These are phyloP conservation scores for Chlorencoelia australis DNA, from an alignment of 2,329 filamentous ascomycete species.

Conservation along the genomic window DNA sequence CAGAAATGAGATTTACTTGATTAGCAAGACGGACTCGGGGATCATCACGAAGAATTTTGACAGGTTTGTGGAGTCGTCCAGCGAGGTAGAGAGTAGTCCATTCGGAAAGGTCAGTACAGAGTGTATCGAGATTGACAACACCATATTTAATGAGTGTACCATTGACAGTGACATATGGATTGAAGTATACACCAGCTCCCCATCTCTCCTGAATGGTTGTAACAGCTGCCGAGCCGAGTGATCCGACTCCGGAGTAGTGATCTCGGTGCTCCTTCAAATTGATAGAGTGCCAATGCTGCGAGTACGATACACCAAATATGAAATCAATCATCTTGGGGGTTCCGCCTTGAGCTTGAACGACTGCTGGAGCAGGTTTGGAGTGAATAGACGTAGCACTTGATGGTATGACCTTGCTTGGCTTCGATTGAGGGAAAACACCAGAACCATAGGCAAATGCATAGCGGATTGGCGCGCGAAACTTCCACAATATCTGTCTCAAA, in stretches of 20 bases:
- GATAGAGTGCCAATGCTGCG: slow-evolving; percentile 92
- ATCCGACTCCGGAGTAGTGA: slow-evolving; percentile 82
- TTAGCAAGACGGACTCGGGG: slow-evolving; percentile 87
- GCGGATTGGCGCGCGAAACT: slow-evolving; percentile 85
- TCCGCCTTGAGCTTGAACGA: slow-evolving; percentile 76
- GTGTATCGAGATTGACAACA: slow-evolving; percentile 85
- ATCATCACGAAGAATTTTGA: slow-evolving; percentile 94
- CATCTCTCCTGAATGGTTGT: slow-evolving; percentile 77
- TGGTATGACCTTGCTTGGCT: slow-evolving; percentile 36
- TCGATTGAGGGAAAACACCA: slow-evolving; percentile 79
- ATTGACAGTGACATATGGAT: slow-evolving; percentile 89
- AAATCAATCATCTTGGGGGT: slow-evolving; percentile 97
- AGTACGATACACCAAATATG: slow-evolving; percentile 89
- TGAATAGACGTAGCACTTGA: slow-evolving; percentile 57
- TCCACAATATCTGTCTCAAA: slow-evolving; percentile 75
- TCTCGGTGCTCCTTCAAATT: slow-evolving; percentile 82
- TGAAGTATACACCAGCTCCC: slow-evolving; percentile 95
- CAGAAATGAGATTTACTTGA: slow-evolving; percentile 89
- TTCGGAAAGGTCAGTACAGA: slow-evolving; percentile 74
- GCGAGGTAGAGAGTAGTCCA: slow-evolving; percentile 98
- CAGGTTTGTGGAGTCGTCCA: slow-evolving; percentile 89
- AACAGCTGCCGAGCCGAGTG: slow-evolving; percentile 74
- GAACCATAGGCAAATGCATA: slow-evolving; percentile 98
- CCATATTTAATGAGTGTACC: slow-evolving; percentile 97
- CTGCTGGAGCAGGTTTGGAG: slow-evolving; percentile 68